phyloP scores from a whole-genome alignment of 371 early-diverging fungal genomes.

The Furculomyces boomerangus region DNA sequence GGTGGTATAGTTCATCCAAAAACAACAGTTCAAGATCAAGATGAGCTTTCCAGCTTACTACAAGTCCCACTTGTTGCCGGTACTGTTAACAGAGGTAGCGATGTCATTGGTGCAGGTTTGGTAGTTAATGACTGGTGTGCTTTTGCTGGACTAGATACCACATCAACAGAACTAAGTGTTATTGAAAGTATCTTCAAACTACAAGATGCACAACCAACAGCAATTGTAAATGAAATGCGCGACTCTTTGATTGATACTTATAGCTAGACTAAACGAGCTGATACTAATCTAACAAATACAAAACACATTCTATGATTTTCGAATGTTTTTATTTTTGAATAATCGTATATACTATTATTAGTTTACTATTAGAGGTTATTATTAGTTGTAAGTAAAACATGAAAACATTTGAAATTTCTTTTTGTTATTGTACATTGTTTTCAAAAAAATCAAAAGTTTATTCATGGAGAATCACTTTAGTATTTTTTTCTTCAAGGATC shows the following conservation, averaged over 20 bases:
- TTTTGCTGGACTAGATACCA: conserved; percentile 96
- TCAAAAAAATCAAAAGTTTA: not conserved
- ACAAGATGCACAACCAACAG: conserved; percentile 73
- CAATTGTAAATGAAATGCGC: conserved; percentile 83
- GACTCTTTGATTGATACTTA: conserved; percentile 84
- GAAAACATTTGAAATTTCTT: not conserved
- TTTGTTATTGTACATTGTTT: not conserved
- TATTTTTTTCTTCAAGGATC: not conserved
- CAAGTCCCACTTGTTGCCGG: conserved; percentile 98
- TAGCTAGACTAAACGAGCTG: no score
- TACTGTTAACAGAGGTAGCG: conserved; percentile 99
- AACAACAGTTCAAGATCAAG: conserved; percentile 91
- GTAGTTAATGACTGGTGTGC: conserved; percentile 99
- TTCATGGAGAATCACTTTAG: not conserved
- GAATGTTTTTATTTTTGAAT: not conserved
- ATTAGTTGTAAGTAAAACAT: not conserved
- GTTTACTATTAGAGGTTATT: not conserved
- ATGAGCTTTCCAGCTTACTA: conserved; percentile 94
- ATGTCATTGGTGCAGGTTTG: conserved; percentile 93
- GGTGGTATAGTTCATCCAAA: conserved; percentile 97
- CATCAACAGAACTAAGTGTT: conserved; percentile 94
- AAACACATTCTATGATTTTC: no score
- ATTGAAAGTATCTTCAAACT: conserved; percentile 98
- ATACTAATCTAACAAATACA: no score
- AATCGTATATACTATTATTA: not conserved